Base-by-base conservation (phyloP, 2,329 filamentous ascomycete species). In the Xylariaceae sp. region DNA sequence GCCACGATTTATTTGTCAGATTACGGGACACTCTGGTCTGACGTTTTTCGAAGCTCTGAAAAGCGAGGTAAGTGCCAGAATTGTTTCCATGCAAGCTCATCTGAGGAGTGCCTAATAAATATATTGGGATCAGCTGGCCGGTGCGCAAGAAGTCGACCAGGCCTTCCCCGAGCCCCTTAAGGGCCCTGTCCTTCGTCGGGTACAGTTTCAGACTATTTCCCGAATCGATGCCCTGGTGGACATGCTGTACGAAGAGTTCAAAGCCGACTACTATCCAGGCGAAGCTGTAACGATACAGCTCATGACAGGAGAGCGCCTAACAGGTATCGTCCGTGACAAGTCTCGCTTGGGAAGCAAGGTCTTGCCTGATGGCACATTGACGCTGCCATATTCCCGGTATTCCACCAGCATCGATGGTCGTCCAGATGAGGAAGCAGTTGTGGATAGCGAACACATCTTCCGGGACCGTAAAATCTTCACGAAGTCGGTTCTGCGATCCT, bases 1-100 rank as follows among this genome's bases (percentile, higher is more conserved):
- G 87, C 90, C 87, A 71, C 86, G 88, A 57, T 99, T 97, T 74
- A 96, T 95, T 62, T 96, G 95, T 75, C 90, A 96, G 72, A 95
- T 97, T 66, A 96, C 92, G 10, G 94, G 94, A 56, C 93, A 96
- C 73, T 95, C 92, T 35, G 88, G 88, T 56, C 80, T 97, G 66
- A 93, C 86, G 2, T 99, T 95, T 74, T 97, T 97, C 70, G 91
- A 96, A 67, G 94, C 94, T 30, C 82, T 93, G 35, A 86, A 90
- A 74, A 96, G 91, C 76, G 92, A 97, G 84, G 91, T 95, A 82
- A 65, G 87, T 78, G 9, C 52, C 15, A 5, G 13, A 23, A 18
- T 30, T 47, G 53, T 17, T 53, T 49, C 45, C 51, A 49, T 18
- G 59, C 1, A 42, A 23, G 45, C 15, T 45, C 48, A 54, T 17